Evolutionary conservation across 768 basidiomycete genomes (phyloP), one percentile per base, ranked within the genome.

Genomic region (Mycena venus): DNA sequence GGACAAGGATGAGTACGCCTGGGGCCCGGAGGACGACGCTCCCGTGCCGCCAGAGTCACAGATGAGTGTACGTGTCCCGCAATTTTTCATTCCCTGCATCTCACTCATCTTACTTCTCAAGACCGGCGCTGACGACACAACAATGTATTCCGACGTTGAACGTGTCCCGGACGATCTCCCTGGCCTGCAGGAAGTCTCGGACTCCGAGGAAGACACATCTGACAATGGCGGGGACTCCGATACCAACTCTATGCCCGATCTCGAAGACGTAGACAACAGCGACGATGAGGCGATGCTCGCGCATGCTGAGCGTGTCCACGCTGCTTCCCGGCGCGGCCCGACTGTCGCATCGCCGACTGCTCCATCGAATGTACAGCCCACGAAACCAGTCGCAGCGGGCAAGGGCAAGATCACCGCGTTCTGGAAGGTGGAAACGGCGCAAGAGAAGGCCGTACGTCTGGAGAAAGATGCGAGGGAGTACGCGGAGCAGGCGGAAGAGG

Each of bases 21-120:
- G 67, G 67, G 56, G 56, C 15, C 40, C 44, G 14, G 40, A 58
- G 19, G 67, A 68, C 56, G 44, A 44, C 21, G 67, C 56, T 25
- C 56, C 67, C 10, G 21, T 7, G 4, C 67, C 56, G 2, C 67
- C 67, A 1, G 67, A 68, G 51, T 67, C 65, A 4, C 65, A 67
- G 27, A 19, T 56, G 36, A 67, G 65, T 23, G 34, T 8, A 15
- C 7, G 55, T 23, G n/a, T n/a, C n/a, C n/a, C n/a, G n/a, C n/a
- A 47, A n/a, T 19, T 47, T 47, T 47, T 47, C 23, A 21, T 47
- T 47, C 47, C n/a, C 23, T 47, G 6, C 21, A 23, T 47, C n/a
- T n/a, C n/a, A n/a, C n/a, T n/a, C n/a, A n/a, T n/a, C n/a, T n/a
- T n/a, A n/a, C n/a, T n/a, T n/a, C n/a, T n/a, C n/a, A n/a, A n/a